These are phyloP conservation scores for Populus deltoides DNA, from an alignment of 345 rosid genomes.

Conservation along the genomic window DNA sequence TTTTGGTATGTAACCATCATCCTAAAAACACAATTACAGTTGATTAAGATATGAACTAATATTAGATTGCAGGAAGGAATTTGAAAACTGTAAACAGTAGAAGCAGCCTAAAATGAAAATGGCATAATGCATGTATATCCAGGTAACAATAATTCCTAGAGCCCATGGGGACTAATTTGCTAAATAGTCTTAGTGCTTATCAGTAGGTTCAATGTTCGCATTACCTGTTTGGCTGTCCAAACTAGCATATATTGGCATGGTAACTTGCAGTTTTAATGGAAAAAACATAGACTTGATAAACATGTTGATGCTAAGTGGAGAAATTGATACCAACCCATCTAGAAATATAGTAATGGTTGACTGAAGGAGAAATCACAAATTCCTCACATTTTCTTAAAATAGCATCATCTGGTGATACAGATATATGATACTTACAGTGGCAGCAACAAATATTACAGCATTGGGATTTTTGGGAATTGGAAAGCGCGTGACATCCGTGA, in stretches of 20 bases:
- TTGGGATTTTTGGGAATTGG: conserved; percentile 80
- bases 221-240: background rate
- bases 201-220: background rate
- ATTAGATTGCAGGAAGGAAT: background rate
- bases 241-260: background rate
- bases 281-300: background rate
- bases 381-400: conserved; percentile 4
- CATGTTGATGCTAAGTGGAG: background rate
- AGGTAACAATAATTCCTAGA: background rate
- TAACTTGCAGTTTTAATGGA: background rate
- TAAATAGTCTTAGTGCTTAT: background rate
- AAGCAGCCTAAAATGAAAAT: background rate
- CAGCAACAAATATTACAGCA: conserved; percentile 90
- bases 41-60: background rate
- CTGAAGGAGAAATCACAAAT: background rate
- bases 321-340: background rate
- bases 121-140: background rate
- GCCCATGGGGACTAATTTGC: too few species aligned
- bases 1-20: conserved; percentile 95
- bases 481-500: conserved; percentile 98
- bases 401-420: conserved; percentile 1
- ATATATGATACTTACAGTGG: conserved; percentile 72
- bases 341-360: background rate
- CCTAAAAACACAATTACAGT: conserved; percentile 40
- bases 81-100: background rate